Conservation (phyloP, 805 yeast genomes). For the Ogataea populi-albae region DNA sequence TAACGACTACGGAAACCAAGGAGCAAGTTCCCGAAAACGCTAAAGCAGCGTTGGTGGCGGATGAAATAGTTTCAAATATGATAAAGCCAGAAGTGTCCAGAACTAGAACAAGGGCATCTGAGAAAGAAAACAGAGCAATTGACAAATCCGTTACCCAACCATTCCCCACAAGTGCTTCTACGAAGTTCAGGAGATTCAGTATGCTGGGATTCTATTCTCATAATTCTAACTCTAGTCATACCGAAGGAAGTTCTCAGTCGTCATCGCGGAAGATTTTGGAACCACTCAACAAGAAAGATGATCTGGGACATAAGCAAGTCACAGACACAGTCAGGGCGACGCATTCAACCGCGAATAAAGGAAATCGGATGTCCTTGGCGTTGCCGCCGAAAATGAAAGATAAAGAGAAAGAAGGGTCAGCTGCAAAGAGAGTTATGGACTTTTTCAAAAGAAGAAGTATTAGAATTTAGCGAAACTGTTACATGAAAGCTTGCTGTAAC, state of each 20-base stretch:
- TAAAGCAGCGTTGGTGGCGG: no score
- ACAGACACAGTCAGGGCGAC: not conserved
- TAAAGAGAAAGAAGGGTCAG: slow-evolving; percentile 58
- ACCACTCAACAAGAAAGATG: slow-evolving; percentile 16
- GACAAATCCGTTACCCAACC: slow-evolving; percentile 21
- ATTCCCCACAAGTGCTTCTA: slow-evolving; percentile 11
- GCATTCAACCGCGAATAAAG: slow-evolving; percentile 23
- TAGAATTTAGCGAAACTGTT: no score
- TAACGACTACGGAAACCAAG: not conserved
- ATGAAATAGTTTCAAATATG: not conserved
- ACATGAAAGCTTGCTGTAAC: no score
- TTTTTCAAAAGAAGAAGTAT: slow-evolving; percentile 68
- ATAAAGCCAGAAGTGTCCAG: not conserved
- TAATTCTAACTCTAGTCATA: slow-evolving; percentile 13
- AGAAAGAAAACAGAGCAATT: slow-evolving; percentile 23
- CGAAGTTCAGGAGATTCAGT: slow-evolving; percentile 33
- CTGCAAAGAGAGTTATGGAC: slow-evolving; percentile 76
- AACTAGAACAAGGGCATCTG: slow-evolving; percentile 13
- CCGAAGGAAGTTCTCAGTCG: slow-evolving; percentile 4
- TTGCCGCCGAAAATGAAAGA: slow-evolving; percentile 8
- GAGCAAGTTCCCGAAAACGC: slow-evolving; percentile 4
- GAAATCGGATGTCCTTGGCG: slow-evolving; percentile 30
- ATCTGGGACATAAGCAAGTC: not conserved
- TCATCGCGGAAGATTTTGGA: slow-evolving; percentile 16
- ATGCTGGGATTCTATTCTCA: slow-evolving; percentile 31